A percentile compares a stretch with the other conserved stretches of the same genome.
Conservation (phyloP, 1,139 yeast genomes). For the Lodderomyces margitis region DNA sequence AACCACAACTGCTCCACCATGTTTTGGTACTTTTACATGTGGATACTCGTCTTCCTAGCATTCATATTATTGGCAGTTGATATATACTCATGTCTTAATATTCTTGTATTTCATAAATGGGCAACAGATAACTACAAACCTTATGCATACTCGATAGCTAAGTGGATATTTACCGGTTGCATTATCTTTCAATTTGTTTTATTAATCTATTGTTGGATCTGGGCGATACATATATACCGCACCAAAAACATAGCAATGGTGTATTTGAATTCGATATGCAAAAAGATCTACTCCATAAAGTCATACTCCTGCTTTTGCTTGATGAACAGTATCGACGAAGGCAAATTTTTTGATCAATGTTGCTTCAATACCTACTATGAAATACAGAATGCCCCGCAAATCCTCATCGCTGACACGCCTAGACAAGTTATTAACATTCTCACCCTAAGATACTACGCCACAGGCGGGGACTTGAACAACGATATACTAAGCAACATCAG, state of each 20-base stretch:
- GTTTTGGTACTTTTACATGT: constrained; percentile 50
- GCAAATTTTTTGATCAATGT: constrained; percentile 64
- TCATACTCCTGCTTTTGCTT: constrained; percentile 70
- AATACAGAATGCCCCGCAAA: constrained; percentile 60
- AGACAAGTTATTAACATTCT: constrained; percentile 81
- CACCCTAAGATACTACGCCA: constrained; percentile 59
- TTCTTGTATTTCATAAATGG: constrained; percentile 79
- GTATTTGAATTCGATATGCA: constrained; percentile 67
- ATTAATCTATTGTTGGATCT: constrained; percentile 54
- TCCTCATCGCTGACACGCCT: constrained; percentile 80
- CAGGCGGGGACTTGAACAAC: constrained; percentile 42
- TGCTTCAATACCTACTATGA: constrained; percentile 69
- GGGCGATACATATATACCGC: constrained; percentile 58
- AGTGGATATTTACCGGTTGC: constrained; percentile 84
- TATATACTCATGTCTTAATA: constrained; percentile 73
- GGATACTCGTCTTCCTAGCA: constrained; percentile 52
- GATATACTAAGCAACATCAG: constrained; percentile 54
- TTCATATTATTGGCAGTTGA: constrained; percentile 67
- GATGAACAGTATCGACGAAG: constrained; percentile 65
- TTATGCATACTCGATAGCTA: constrained; percentile 56
- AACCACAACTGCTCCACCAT: constrained; percentile 55
- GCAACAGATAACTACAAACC: constrained; percentile 53
- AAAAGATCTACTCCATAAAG: constrained; percentile 53
- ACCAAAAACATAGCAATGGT: constrained; percentile 68
- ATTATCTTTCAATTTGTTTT: constrained; percentile 70